phyloP scores from a whole-genome alignment of 2,329 filamentous ascomycete genomes.

The Pseudogymnoascus sp. region DNA sequence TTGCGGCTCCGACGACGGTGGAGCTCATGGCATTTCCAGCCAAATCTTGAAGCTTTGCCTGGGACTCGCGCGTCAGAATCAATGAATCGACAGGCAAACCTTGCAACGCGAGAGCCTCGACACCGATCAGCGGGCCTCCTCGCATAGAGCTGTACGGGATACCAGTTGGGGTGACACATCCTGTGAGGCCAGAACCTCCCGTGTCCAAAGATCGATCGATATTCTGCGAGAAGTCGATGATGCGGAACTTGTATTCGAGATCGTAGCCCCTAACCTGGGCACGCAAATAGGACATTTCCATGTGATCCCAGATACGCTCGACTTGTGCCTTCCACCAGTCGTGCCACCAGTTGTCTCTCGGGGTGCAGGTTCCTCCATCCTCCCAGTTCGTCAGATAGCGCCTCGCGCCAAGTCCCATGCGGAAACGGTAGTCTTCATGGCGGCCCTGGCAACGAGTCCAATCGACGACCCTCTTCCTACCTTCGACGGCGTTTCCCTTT shows the following conservation, averaged over 20 bases:
- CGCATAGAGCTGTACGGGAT: slow-evolving; percentile 53
- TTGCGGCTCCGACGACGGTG: slow-evolving; percentile 59
- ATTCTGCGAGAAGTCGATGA: slow-evolving; percentile 66
- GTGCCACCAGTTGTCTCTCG: slow-evolving; percentile 49
- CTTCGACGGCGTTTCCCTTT: slow-evolving; percentile 26
- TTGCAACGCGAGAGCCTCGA: slow-evolving; percentile 58
- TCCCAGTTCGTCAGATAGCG: slow-evolving; percentile 55
- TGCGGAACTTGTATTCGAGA: slow-evolving; percentile 45
- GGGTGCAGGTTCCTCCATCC: slow-evolving; percentile 43
- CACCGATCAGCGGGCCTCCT: slow-evolving; percentile 52
- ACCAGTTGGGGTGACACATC: slow-evolving; percentile 62
- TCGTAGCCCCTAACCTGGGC: slow-evolving; percentile 46
- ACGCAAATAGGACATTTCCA: slow-evolving; percentile 55
- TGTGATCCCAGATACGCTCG: slow-evolving; percentile 55
- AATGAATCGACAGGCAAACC: slow-evolving; percentile 59
- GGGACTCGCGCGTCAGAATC: slow-evolving; percentile 55
- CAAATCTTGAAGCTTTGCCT: slow-evolving; percentile 57
- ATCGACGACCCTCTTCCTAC: slow-evolving; percentile 30
- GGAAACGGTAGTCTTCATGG: slow-evolving; percentile 48
- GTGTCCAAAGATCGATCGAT: slow-evolving; percentile 51
- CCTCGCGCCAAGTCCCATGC: slow-evolving; percentile 42
- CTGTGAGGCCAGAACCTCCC: slow-evolving; percentile 47
- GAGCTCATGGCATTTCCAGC: slow-evolving; percentile 76
- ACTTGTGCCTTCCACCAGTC: slow-evolving; percentile 44
- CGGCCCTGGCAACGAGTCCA: slow-evolving; percentile 53